Evolutionary conservation across 2,329 filamentous ascomycete species (phyloP).

Genomic region (Colletotrichum navitas): DNA sequence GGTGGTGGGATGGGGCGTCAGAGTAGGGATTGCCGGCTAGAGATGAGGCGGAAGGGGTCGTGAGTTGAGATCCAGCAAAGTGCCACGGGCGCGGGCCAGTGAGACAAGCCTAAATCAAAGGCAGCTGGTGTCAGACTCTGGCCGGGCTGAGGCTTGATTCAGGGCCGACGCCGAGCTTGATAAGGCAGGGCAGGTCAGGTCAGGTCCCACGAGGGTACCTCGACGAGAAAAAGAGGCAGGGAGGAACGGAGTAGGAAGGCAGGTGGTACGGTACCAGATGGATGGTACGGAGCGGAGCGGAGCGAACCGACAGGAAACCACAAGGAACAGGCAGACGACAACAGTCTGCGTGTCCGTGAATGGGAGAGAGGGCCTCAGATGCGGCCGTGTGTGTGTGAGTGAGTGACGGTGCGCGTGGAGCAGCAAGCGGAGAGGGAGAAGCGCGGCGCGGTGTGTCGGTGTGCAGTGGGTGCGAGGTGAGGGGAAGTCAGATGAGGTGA

Average conservation of each 20-base stretch:
- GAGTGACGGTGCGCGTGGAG: slow-evolving; percentile 36
- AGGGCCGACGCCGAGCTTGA: slow-evolving; percentile 25
- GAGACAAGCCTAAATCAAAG: slow-evolving; percentile 34
- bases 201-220: slow-evolving; percentile 28
- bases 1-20: slow-evolving; percentile 27
- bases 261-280: slow-evolving; percentile 5
- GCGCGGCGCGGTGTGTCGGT: slow-evolving; percentile 1
- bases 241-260: background rate
- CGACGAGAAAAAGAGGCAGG: background rate
- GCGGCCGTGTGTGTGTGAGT: slow-evolving; percentile 15
- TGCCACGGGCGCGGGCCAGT: slow-evolving; percentile 28
- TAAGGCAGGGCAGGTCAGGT: background rate
- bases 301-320: slow-evolving; percentile 22
- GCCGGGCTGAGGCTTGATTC: slow-evolving; percentile 29
- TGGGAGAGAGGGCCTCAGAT: slow-evolving; percentile 21
- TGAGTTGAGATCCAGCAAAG: slow-evolving; percentile 1
- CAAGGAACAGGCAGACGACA: background rate
- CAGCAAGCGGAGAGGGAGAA: slow-evolving; percentile 30
- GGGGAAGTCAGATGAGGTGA: background rate
- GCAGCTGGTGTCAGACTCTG: slow-evolving; percentile 21
- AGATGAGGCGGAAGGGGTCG: slow-evolving; percentile 25
- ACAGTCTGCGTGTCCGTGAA: slow-evolving; percentile 6
- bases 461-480: slow-evolving; percentile 9
- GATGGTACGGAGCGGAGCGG: slow-evolving; percentile 5
- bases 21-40: slow-evolving; percentile 15